These are phyloP conservation scores for Ascosphaera pollenicola DNA, from an alignment of 2,329 filamentous ascomycete species.

Conservation along the genomic window DNA sequence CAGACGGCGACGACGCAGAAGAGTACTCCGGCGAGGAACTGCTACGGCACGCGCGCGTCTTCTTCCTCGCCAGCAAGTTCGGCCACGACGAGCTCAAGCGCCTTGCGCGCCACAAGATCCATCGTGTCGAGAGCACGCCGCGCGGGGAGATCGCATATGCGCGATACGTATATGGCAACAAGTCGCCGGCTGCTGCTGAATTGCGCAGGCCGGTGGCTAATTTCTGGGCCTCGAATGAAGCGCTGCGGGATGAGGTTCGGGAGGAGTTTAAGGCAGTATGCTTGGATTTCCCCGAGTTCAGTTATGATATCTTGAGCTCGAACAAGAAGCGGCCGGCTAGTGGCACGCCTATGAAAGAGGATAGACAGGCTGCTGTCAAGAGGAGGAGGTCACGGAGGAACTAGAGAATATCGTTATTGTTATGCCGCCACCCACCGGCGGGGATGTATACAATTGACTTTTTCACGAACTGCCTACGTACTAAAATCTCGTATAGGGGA, in stretches of 20 bases:
- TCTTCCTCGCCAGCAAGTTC: conserved; percentile 69
- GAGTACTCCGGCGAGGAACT: conserved; percentile 51
- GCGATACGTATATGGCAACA: conserved; percentile 70
- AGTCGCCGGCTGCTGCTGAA: conserved; percentile 40
- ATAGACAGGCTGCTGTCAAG: neutral
- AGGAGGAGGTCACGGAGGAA: neutral
- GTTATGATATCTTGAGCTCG: conserved; percentile 66
- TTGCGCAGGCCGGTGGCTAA: conserved; percentile 70
- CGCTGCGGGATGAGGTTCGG: conserved; percentile 66
- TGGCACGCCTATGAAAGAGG: conserved; percentile 1
- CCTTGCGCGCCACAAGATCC: conserved; percentile 72
- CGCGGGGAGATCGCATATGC: conserved; percentile 84
- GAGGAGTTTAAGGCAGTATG: conserved; percentile 67
- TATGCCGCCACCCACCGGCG: no score
- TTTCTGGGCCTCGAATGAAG: conserved; percentile 72
- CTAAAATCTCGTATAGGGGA: no score
- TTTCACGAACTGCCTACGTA: no score
- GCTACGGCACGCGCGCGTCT: conserved; percentile 71
- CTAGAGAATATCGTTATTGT: neutral
- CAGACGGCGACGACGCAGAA: conserved; percentile 32
- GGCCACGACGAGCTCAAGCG: conserved; percentile 44
- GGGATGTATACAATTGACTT: no score
- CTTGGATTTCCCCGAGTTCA: conserved; percentile 75
- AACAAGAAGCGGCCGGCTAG: conserved; percentile 18
- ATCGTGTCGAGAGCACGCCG: conserved; percentile 70